Base-by-base conservation (phyloP, 129 eudicot genomes). In the Tanacetum coccineum region DNA sequence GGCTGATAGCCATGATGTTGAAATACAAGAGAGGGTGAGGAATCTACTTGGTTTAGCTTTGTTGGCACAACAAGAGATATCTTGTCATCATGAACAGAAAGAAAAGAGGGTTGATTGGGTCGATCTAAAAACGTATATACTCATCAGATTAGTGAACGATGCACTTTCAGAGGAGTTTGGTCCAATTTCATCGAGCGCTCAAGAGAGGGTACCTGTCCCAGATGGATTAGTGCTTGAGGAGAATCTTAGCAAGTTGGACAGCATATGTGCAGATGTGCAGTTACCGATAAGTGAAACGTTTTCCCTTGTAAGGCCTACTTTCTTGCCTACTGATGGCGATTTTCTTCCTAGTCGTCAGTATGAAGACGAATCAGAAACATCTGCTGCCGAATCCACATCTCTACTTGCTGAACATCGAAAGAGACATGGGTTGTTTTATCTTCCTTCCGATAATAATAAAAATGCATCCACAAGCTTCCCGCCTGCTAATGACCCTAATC, bases 361-460 rank as follows among this genome's bases (percentile, higher is more conserved):
- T 66, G 85, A 78, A 67, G 96, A 88, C 74, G 96, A 82, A 65
- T 68, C 77, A 52, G 94, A 83, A 56, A 68, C 51, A 13, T 70
- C 87, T 17, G 74, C 84, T 25, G 49, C 59, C 18, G 87, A 83
- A 62, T 83, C 95, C n/a, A 80, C 81, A 9, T 85, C 98, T 56
- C 70, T 92, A 65, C 91, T 91, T 71, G 73, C 89, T 3, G 83
- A 85, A 82, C 98, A 92, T 48, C 82, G 95, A 59, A 88, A 92
- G 71, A 66, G 87, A 49, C 96, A 92, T 73, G 98, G 95, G 28
- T 57, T 92, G 56, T 92, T 88, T 82, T 92, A 92, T 78, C 96
- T 92, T 54, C 78, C 91, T 61, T 82, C 91, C 39, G 91, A 80
- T 52, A 71, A 72, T 54, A 80, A 76, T 50, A 82, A 73, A 26